Percentiles rank a stretch among this genome's conserved stretches.
Conservation (phyloP, 129 eudicot species). For the Flaveria ramosissima region DNA sequence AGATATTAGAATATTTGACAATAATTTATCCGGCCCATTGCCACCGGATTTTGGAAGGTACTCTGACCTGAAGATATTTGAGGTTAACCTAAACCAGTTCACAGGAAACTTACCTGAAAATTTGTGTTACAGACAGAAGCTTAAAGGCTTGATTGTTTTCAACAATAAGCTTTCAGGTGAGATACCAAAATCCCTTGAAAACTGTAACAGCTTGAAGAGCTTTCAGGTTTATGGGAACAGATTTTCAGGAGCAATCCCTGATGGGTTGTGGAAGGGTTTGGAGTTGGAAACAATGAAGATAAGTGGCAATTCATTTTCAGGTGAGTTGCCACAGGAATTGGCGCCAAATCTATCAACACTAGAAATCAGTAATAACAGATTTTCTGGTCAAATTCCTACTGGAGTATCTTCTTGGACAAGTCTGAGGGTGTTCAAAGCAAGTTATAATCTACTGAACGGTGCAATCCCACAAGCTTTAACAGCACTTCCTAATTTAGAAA, state of each 20-base stretch:
- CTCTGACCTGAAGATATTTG: constrained; percentile 51
- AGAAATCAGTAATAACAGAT: constrained; percentile 62
- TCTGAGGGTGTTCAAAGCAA: constrained; percentile 52
- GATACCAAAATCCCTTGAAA: constrained; percentile 57
- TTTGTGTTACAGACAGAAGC: constrained; percentile 50
- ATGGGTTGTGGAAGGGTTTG: constrained; percentile 58
- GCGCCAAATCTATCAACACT: constrained; percentile 42
- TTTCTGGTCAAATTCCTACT: constrained; percentile 65
- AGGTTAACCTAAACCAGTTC: constrained; percentile 51
- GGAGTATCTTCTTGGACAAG: constrained; percentile 55
- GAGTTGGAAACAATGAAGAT: constrained; percentile 38
- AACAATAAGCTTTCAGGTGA: constrained; percentile 52
- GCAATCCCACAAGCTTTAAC: constrained; percentile 64
- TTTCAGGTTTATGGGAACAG: constrained; percentile 42
- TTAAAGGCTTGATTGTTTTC: constrained; percentile 45
- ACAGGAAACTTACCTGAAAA: constrained; percentile 54
- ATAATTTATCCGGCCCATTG: constrained; percentile 58
- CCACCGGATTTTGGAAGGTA: constrained; percentile 74
- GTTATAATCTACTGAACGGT: constrained; percentile 61
- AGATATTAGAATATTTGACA: constrained; percentile 42
- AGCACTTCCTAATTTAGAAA: constrained; percentile 41
- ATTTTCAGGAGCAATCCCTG: constrained; percentile 68
- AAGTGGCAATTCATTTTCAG: constrained; percentile 54
- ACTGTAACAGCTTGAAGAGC: constrained; percentile 48
- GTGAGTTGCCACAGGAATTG: constrained; percentile 58